Conservation (phyloP, 257 asterid genomes). For the Parsonsia alboflavescens region DNA sequence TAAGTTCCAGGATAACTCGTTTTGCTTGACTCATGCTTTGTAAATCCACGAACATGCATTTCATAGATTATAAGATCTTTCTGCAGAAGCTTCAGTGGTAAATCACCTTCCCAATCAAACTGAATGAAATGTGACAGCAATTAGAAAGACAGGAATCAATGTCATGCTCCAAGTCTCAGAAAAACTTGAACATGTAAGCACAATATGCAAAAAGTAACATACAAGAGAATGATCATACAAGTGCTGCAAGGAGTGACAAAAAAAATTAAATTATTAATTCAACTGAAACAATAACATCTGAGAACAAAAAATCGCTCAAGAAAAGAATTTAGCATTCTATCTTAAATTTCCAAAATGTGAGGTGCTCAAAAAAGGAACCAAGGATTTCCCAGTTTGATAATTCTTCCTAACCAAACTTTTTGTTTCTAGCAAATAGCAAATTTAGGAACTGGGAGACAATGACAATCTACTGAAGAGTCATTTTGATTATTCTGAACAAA, state of each 20-base stretch:
- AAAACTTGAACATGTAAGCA: background rate
- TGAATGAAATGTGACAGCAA: conserved; percentile 11
- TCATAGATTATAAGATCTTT: conserved; percentile 73
- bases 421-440: background rate
- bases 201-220: background rate
- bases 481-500: background rate
- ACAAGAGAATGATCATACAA: background rate
- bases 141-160: background rate
- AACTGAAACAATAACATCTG: background rate
- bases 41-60: conserved; percentile 97
- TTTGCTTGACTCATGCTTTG: conserved; percentile 82
- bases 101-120: conserved; percentile 99
- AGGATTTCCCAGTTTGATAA: background rate
- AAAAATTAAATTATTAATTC: background rate
- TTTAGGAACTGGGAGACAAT: background rate
- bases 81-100: conserved; percentile 71
- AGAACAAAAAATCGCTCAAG: background rate
- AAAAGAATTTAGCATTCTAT: background rate
- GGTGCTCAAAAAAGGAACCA: background rate
- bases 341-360: background rate
- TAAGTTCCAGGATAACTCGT: conserved; percentile 83
- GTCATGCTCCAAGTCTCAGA: background rate
- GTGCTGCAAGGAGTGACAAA: background rate
- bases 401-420: background rate
- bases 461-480: background rate